Evolutionary conservation across 1,284 basidiomycete species (phyloP), one percentile per base, ranked within the genome.

Genomic region (Rugosomyces carneus): DNA sequence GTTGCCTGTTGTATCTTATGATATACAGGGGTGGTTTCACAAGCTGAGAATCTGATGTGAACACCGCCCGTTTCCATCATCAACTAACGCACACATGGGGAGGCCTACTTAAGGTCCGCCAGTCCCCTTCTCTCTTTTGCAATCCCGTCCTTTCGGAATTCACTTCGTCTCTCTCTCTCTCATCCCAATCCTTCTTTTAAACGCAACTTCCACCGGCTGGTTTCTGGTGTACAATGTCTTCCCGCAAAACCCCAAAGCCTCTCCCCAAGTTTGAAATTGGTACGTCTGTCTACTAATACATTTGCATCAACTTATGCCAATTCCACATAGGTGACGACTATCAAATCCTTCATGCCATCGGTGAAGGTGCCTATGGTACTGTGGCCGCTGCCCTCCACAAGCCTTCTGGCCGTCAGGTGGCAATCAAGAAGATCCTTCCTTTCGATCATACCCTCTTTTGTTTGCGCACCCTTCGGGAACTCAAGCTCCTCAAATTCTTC

Each of bases 401-500:
- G 50, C 79, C 80, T 15, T 73, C 78, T 6, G 75, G 76, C 37
- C 72, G 72, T 52, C 75, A 83, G 53, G 82, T 89, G n/a, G 84
- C 83, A 13, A 85, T 86, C 68, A 87, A 89, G 71, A 89, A 86
- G 68, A 81, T 90, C 55, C 78, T 83, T n/a, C 88, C 87, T 1
- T 89, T 90, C 59, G 88, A 90, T 52, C 88, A 89, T 60, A 81
- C 82, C 13, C 75, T 90, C 66, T 90, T 87, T 66, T 84, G 82
- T 53, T 63, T 89, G 46, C 73, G 88, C 46, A 90, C 88, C 0
- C 66, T 91, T 41, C 72, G 87, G 48, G 88, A 90, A 64, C 71
- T 89, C 58, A 89, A 91, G 67, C 70, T 91, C 26, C 72, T 90
- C 51, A 86, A 85, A 58, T 88, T 88, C 69, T 90, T 93, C 70